Evolutionary conservation across 257 asterid genomes (phyloP).

Genomic region (Hygrophila difformis): DNA sequence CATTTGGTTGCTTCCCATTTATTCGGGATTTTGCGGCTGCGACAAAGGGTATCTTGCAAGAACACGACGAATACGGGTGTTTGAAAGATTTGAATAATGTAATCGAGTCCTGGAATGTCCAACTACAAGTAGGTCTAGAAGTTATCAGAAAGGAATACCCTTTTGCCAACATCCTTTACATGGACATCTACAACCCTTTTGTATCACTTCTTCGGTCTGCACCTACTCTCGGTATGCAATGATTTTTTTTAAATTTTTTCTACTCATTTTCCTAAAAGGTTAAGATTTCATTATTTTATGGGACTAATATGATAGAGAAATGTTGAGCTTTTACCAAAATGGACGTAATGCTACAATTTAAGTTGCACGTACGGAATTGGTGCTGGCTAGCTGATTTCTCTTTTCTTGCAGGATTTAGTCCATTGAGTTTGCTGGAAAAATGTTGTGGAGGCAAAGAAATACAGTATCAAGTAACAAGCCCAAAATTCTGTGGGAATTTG

Average conservation of each 20-base stretch:
- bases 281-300: no score
- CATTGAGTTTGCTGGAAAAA: background rate
- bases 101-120: background rate
- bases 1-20: slow-evolving; percentile 14
- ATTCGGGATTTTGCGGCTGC: background rate
- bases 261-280: background rate
- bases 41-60: background rate
- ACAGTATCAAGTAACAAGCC: no score
- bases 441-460: slow-evolving; percentile 13
- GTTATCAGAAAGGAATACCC: slow-evolving; percentile 7
- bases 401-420: slow-evolving; percentile 8
- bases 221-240: background rate
- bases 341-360: no score
- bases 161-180: background rate
- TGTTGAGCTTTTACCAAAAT: no score
- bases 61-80: background rate
- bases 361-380: no score
- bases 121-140: background rate
- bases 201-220: background rate
- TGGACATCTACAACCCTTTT: slow-evolving; percentile 11
- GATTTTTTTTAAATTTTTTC: no score
- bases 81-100: slow-evolving; percentile 9
- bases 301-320: no score
- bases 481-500: slow-evolving; percentile 12
- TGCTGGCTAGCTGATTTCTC: no score